A percentile compares a stretch with the other conserved stretches of the same genome.
Evolutionary conservation across 2,329 filamentous ascomycete genomes (phyloP).

Genomic region (Simplicillium sp.): DNA sequence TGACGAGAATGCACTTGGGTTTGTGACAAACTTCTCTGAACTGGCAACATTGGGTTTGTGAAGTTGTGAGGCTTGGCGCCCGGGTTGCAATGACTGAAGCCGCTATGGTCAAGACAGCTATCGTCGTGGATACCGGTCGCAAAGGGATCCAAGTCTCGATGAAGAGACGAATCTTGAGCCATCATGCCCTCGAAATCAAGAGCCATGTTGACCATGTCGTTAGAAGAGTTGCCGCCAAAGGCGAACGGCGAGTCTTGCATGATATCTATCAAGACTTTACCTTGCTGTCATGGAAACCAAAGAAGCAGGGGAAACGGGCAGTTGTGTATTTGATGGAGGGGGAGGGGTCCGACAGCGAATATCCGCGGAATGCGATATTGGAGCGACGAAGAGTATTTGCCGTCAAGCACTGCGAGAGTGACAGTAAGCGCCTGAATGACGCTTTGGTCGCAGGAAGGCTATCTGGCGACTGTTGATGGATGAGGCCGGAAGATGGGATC

Average conservation of each 20-base stretch:
- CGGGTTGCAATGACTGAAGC: constrained; percentile 7
- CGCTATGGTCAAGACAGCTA: constrained; percentile 18
- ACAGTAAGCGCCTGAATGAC: too few species aligned
- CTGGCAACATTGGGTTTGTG: not conserved
- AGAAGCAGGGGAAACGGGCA: not conserved
- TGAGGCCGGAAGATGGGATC: too few species aligned
- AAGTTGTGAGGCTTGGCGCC: constrained; percentile 1
- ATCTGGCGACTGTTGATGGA: too few species aligned
- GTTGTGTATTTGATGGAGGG: not conserved
- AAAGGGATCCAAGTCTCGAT: constrained; percentile 15
- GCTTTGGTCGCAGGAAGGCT: too few species aligned
- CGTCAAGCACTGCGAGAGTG: too few species aligned
- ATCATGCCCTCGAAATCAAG: constrained; percentile 17
- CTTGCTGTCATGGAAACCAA: constrained; percentile 17
- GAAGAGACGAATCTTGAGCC: constrained; percentile 13
- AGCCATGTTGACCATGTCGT: constrained; percentile 16
- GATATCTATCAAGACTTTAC: constrained; percentile 12
- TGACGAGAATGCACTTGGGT: constrained; percentile 4
- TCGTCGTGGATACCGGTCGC: constrained; percentile 20
- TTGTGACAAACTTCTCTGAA: constrained; percentile 8
- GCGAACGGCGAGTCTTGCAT: constrained; percentile 10
- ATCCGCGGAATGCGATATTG: not conserved
- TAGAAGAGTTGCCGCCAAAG: constrained; percentile 14
- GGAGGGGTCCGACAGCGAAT: constrained; percentile 1
- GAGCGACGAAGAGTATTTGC: too few species aligned